Evolutionary conservation across 116 monocot genomes (phyloP).

Genomic region (Iris pallida): DNA sequence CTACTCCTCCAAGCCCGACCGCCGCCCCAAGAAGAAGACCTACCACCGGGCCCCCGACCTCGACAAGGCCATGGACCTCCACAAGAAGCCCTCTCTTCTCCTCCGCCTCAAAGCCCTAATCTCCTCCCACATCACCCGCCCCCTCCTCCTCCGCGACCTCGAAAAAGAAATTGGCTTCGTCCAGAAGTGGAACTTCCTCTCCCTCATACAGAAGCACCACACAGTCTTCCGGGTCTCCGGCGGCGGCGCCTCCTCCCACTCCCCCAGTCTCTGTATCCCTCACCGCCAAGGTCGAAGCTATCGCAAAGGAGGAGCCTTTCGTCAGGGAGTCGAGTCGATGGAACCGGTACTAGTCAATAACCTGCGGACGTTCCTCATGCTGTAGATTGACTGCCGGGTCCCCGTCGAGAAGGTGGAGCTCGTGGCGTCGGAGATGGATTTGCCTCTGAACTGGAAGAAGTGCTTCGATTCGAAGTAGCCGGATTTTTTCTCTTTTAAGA

Average conservation of each 20-base stretch:
- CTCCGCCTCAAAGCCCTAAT: constrained; percentile 51
- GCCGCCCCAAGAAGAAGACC: no score
- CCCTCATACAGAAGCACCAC: constrained; percentile 49
- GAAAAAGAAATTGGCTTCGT: constrained; percentile 77
- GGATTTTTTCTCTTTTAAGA: constrained; percentile 35
- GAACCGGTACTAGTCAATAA: constrained; percentile 56
- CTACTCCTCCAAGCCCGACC: no score
- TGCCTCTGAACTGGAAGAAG: no score
- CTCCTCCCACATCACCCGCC: constrained; percentile 12
- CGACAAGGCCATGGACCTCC: constrained; percentile 64
- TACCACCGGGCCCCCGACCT: no score
- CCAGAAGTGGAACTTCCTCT: constrained; percentile 62
- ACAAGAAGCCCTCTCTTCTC: constrained; percentile 53
- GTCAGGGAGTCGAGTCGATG: constrained; percentile 46
- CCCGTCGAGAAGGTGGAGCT: no score
- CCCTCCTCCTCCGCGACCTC: constrained; percentile 71
- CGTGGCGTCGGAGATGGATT: no score
- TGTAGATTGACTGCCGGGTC: constrained; percentile 40
- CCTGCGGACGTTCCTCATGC: constrained; percentile 59
- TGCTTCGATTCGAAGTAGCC: constrained; percentile 52
- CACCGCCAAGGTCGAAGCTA: constrained; percentile 33
- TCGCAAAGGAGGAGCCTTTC: constrained; percentile 34
- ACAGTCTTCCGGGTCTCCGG: constrained; percentile 61
- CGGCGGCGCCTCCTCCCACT: constrained; percentile 17
- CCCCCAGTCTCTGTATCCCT: constrained; percentile 49